These are phyloP conservation scores for Gossypium schwendimanii DNA, from an alignment of 441 rosid species.

Conservation along the genomic window DNA sequence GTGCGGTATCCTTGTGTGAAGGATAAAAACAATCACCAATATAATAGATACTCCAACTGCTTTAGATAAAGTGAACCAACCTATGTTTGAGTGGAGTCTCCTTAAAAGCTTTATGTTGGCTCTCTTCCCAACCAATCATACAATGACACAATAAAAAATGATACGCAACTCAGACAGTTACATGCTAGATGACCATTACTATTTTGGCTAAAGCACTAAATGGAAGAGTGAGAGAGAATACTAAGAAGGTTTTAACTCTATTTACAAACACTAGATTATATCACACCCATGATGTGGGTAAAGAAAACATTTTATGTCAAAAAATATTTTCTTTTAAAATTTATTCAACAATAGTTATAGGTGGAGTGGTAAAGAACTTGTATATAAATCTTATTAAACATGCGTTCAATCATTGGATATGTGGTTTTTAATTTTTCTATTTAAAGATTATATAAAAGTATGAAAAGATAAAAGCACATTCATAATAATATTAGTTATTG, in stretches of 20 bases:
- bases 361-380: too few species aligned
- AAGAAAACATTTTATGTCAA: too few species aligned
- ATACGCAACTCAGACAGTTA: not conserved
- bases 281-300: too few species aligned
- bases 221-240: not conserved
- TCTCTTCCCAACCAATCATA: not conserved
- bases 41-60: not conserved
- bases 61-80: not conserved
- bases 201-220: not conserved
- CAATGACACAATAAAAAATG: not conserved
- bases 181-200: not conserved
- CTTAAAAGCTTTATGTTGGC: not conserved
- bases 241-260: not conserved
- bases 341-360: too few species aligned
- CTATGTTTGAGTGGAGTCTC: not conserved
- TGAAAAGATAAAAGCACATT: too few species aligned
- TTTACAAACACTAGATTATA: not conserved
- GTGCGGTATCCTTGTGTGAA: not conserved
- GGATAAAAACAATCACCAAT: not conserved
- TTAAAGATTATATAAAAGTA: too few species aligned
- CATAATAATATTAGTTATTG: too few species aligned
- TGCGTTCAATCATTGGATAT: too few species aligned
- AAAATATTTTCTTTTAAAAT: too few species aligned
- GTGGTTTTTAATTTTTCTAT: too few species aligned
- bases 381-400: too few species aligned